These are phyloP conservation scores for Cryptococcus sp. DNA, from an alignment of 1,284 basidiomycete genomes.

Conservation along the genomic window DNA sequence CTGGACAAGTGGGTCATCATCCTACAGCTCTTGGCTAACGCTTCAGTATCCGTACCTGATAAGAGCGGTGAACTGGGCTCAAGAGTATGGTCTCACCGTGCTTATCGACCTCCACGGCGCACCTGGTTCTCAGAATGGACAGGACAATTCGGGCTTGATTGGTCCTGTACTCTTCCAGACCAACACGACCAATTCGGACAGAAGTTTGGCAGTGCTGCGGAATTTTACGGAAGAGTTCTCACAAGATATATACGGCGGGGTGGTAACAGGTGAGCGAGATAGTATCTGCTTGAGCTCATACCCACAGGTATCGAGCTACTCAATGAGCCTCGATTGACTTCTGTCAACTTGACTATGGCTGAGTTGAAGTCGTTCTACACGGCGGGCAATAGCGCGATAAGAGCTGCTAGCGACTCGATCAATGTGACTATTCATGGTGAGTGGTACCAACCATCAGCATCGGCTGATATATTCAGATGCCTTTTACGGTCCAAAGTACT, in stretches of 20 bases:
- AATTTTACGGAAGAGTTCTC: constrained; percentile 56
- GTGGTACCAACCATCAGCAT: background rate
- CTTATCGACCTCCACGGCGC: constrained; percentile 63
- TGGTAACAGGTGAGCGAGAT: constrained; percentile 25
- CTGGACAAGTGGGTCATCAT: constrained; percentile 41
- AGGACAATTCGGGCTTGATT: constrained; percentile 56
- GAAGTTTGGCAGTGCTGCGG: constrained; percentile 33
- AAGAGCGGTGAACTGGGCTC: constrained; percentile 40
- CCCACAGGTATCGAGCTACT: constrained; percentile 58
- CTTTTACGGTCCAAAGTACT: constrained; percentile 43
- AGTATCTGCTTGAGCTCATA: background rate
- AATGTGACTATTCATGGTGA: constrained; percentile 33
- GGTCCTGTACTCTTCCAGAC: constrained; percentile 27
- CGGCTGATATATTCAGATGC: constrained; percentile 26
- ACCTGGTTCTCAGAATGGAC: constrained; percentile 62
- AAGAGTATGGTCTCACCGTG: constrained; percentile 28
- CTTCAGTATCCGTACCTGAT: constrained; percentile 37
- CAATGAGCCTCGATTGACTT: constrained; percentile 40
- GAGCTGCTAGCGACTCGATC: constrained; percentile 11
- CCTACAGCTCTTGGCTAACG: constrained; percentile 35
- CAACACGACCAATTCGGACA: constrained; percentile 35
- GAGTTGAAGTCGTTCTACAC: constrained; percentile 33
- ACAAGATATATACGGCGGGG: constrained; percentile 32
- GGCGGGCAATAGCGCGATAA: constrained; percentile 8
- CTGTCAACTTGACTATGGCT: constrained; percentile 27